Conservation (phyloP, 2,329 filamentous ascomycete genomes). For the Hymenoscyphus occultus region DNA sequence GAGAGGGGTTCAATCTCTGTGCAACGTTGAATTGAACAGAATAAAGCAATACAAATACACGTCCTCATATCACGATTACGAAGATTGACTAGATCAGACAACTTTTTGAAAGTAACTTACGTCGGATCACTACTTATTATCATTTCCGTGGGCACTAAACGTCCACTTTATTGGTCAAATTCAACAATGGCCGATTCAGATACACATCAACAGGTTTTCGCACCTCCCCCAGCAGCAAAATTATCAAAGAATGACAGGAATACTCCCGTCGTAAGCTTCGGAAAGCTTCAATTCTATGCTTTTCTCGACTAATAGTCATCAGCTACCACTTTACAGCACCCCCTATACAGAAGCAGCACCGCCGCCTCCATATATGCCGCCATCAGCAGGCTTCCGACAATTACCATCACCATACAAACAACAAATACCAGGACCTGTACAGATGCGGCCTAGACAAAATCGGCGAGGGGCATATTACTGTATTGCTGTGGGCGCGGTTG, state of each 20-base stretch:
- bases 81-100: background rate
- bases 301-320: background rate
- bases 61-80: background rate
- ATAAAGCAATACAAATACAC: background rate
- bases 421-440: background rate
- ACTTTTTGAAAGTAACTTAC: background rate
- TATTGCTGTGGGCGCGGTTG: background rate
- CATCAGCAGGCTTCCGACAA: background rate
- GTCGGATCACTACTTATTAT: background rate
- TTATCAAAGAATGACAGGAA: background rate
- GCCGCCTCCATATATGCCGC: constrained; percentile 7
- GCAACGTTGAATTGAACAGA: background rate
- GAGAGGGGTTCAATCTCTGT: background rate
- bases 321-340: background rate
- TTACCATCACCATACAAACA: background rate
- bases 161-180: background rate
- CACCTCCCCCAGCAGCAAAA: background rate
- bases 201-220: background rate
- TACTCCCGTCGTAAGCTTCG: background rate
- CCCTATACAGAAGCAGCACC: background rate
- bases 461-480: constrained; percentile 4
- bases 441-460: background rate
- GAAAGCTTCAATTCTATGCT: background rate
- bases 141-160: background rate
- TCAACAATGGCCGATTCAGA: background rate